These are phyloP conservation scores for Xylariaceae sp. DNA, from an alignment of 2,329 filamentous ascomycete species.

Conservation along the genomic window DNA sequence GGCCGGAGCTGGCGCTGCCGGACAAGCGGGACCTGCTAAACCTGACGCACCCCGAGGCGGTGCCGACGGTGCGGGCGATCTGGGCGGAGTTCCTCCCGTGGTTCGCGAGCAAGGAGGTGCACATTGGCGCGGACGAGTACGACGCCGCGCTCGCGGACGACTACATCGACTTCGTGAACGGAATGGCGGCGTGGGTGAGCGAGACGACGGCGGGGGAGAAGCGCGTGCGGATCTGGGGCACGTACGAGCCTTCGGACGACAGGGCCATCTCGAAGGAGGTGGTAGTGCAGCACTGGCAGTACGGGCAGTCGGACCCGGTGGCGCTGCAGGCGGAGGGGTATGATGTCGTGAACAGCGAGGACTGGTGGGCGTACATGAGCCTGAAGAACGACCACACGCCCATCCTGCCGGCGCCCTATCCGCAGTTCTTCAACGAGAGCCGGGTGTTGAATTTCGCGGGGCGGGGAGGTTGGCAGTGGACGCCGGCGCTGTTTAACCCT, in stretches of 20 bases:
- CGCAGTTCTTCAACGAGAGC: slow-evolving; percentile 41
- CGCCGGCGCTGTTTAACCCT: slow-evolving; percentile 39
- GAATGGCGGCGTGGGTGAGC: slow-evolving; percentile 40
- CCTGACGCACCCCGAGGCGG: slow-evolving; percentile 46
- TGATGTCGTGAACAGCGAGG: slow-evolving; percentile 40
- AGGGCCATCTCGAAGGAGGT: slow-evolving; percentile 35
- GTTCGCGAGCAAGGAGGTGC: slow-evolving; percentile 51
- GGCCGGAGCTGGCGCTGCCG: slow-evolving; percentile 46
- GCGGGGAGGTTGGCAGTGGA: slow-evolving; percentile 38
- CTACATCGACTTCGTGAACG: slow-evolving; percentile 48
- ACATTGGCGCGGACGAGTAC: slow-evolving; percentile 54
- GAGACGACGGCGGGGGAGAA: slow-evolving; percentile 32
- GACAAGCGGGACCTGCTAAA: slow-evolving; percentile 44
- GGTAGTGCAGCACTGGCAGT: slow-evolving; percentile 44
- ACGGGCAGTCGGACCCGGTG: slow-evolving; percentile 41
- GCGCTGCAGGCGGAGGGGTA: slow-evolving; percentile 33
- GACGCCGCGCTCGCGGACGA: slow-evolving; percentile 37
- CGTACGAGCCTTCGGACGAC: slow-evolving; percentile 36
- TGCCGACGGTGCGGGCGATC: slow-evolving; percentile 46
- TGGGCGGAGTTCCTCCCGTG: slow-evolving; percentile 51
- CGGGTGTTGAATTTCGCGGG: slow-evolving; percentile 41
- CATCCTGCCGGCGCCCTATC: slow-evolving; percentile 40
- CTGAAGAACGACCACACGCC: slow-evolving; percentile 48
- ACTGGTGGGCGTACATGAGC: slow-evolving; percentile 52
- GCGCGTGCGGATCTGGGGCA: slow-evolving; percentile 50